Evolutionary conservation across 2,329 filamentous ascomycete genomes (phyloP), one percentile per base, ranked within the genome.

Genomic region (Sporothrix pallida): DNA sequence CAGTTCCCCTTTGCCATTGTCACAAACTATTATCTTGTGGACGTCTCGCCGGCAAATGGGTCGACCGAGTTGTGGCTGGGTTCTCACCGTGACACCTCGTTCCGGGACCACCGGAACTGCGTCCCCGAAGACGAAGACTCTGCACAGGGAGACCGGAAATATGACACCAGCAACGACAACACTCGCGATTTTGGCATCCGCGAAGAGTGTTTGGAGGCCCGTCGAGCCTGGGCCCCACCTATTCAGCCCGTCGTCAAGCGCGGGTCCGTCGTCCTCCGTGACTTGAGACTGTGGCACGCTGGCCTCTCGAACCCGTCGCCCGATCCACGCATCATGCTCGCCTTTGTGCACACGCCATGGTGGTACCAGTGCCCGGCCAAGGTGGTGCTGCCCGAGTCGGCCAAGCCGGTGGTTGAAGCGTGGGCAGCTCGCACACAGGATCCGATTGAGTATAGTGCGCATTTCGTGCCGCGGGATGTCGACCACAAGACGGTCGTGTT

Each of bases 61-160:
- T 81, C 82, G 0, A 88, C 85, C 0, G 86, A 87, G 77, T 77
- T 87, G n/a, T 87, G 86, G 86, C 81, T 84, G 0, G 86, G 86
- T 0, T 84, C 82, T 0, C 86, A 87, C 75, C 54, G 71, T 17
- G 75, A 76, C 65, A 74, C 76, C 23, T 75, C 73, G 70, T 76
- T 72, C 72, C 74, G 74, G 3, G 72, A 73, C 12, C 72, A 71
- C 52, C 42, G 67, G 26, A 71, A 58, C 48, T 58, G 68, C 23
- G 15, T 52, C 5, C 56, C 56, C 1, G 31, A 20, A 42, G 75
- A 78, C 26, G 81, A 82, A 20, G 82, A 80, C 72, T 76, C 79
- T 12, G 7, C 7, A 37, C 31, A 2, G 31, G 31, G 69, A 56
- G 74, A 74, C 78, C 42, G 73, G 31, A 2, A 77, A 23, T 77